phyloP scores from a whole-genome alignment of 192 early-diverging fungal genomes.

The Gryganskiella cystojenkinii region DNA sequence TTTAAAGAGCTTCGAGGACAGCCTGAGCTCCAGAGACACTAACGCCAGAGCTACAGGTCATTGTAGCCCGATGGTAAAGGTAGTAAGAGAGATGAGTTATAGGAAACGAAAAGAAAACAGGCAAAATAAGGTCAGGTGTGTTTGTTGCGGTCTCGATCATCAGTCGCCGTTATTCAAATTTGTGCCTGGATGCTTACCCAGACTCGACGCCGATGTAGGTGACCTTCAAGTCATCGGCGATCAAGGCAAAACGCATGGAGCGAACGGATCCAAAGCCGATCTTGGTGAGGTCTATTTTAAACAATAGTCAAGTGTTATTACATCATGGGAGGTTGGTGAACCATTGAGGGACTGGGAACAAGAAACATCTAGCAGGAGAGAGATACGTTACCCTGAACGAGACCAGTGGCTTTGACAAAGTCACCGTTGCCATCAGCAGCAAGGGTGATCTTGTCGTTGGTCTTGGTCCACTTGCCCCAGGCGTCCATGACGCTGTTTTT shows the following conservation, averaged over 20 bases:
- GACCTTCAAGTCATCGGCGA: conserved; percentile 78
- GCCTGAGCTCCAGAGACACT: conserved; percentile 66
- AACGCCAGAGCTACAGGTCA: conserved; percentile 57
- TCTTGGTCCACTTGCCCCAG: conserved; percentile 60
- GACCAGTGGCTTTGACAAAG: conserved; percentile 74
- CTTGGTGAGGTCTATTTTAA: conserved; percentile 63
- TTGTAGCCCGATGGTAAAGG: too few species aligned
- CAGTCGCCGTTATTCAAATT: too few species aligned
- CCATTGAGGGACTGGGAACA: neutral
- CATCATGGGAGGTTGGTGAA: neutral
- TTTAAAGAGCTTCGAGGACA: conserved; percentile 69
- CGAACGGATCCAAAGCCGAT: conserved; percentile 73
- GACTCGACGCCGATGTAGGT: conserved; percentile 79
- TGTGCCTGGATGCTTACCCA: conserved; percentile 29
- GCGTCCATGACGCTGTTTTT: conserved; percentile 60
- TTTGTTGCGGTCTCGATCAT: too few species aligned
- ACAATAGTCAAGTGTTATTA: conserved; percentile 15
- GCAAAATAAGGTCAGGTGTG: too few species aligned
- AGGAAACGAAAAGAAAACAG: neutral
- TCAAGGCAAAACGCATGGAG: conserved; percentile 77
- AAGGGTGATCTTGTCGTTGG: conserved; percentile 71
- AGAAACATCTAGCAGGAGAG: neutral
- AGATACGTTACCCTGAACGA: conserved; percentile 58
- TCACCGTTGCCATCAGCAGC: conserved; percentile 80
- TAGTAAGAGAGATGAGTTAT: neutral